Evolutionary conservation across 106 monocot species (phyloP), one percentile per base, ranked within the genome.

Genomic region (Amphibolis antarctica): DNA sequence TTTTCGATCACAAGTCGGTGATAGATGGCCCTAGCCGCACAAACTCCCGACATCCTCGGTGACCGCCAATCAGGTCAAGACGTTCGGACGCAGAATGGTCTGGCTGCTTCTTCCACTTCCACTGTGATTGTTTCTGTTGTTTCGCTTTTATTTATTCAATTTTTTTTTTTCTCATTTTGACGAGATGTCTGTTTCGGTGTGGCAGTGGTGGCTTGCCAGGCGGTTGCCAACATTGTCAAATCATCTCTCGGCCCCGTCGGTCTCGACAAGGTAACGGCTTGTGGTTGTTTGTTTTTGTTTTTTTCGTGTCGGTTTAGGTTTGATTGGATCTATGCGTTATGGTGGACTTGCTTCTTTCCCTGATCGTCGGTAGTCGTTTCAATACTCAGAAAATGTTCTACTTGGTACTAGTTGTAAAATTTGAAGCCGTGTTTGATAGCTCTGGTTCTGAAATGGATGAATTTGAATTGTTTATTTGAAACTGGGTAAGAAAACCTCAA

Each of bases 31-130:
- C 68, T 81, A 42, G 20, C 75, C 0, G 42, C 79, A 5, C 85
- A 83, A 67, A 81, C 74, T 0, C 82, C 80, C 46, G 96, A 98
- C 59, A 90, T 98, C 24, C 82, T 98, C 59, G 96, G 96, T 53
- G 96, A 98, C 14, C 96, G 96, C 50, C 96, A 98, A 61, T 90
- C 80, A 43, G 96, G 90, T 60, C 90, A 98, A 60, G 96, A 90
- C 70, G 96, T 98, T 30, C 86, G 96, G 65, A 85, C 96, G 12
- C 90, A 90, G 65, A 98, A 98, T 50, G 96, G 96, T 98, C 10
- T 24, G 53, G 6, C 26, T 10, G 25, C 44, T 46, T 63, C 46
- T 4, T 13, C 14, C 5, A 3, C 12, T 17, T 12, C 28, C 4
- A 27, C 4, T 14, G 5, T 57, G 27, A 13, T 27, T 26, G 15